Evolutionary conservation across 2,329 filamentous ascomycete species (phyloP).

Genomic region (Polychaeton citri): DNA sequence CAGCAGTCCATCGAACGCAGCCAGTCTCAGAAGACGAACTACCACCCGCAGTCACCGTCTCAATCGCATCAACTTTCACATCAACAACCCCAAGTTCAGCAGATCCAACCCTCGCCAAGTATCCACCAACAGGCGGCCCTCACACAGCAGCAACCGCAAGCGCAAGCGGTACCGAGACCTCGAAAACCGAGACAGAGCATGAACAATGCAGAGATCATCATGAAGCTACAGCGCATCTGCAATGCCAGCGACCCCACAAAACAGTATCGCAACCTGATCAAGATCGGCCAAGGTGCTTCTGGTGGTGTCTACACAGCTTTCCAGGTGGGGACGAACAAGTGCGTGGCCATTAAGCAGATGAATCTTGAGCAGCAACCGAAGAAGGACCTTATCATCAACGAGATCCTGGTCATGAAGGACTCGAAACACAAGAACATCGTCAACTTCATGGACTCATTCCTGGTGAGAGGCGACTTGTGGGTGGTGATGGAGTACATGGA

Average conservation of each 20-base stretch:
- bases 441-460: slow-evolving; percentile 96
- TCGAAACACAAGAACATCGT: slow-evolving; percentile 98
- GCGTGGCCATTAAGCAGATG: slow-evolving; percentile 99
- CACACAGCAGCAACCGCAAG: slow-evolving; percentile 24
- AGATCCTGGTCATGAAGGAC: slow-evolving; percentile 98
- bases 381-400: slow-evolving; percentile 98
- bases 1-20: slow-evolving; percentile 48
- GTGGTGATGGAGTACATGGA: slow-evolving; percentile 99
- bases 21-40: slow-evolving; percentile 54
- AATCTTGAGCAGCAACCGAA: slow-evolving; percentile 96
- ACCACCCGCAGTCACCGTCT: slow-evolving; percentile 34
- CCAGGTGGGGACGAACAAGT: slow-evolving; percentile 67
- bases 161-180: slow-evolving; percentile 50
- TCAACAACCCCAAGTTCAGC: slow-evolving; percentile 1
- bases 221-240: slow-evolving; percentile 77
- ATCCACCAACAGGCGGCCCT: slow-evolving; percentile 28
- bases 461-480: slow-evolving; percentile 84
- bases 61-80: slow-evolving; percentile 30
- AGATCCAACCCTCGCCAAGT: slow-evolving; percentile 22
- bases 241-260: slow-evolving; percentile 78
- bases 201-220: slow-evolving; percentile 62
- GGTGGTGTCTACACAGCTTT: slow-evolving; percentile 91
- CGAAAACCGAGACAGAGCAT: slow-evolving; percentile 64
- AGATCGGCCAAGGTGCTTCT: slow-evolving; percentile 95
- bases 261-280: slow-evolving; percentile 75